Conservation (phyloP, 371 early-diverging fungal species). For the Modicella reniformis region DNA sequence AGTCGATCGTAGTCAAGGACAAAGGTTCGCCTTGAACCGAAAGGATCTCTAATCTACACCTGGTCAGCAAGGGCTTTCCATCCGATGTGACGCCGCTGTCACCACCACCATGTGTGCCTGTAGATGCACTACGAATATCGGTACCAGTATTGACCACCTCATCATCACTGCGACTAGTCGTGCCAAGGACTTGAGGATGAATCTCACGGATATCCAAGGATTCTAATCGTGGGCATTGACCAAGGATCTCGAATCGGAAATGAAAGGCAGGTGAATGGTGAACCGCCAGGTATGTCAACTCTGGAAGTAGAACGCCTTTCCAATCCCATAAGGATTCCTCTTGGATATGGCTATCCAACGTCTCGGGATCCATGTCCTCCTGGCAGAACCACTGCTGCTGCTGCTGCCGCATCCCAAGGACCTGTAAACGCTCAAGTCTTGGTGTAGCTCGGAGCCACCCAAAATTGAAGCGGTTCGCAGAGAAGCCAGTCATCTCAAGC, state of each 20-base stretch:
- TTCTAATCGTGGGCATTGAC: slow-evolving; percentile 9
- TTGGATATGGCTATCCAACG: neutral
- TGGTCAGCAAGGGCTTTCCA: neutral
- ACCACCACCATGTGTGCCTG: neutral
- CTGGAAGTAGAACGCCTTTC: neutral
- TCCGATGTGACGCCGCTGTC: neutral
- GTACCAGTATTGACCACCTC: neutral
- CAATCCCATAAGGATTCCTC: slow-evolving; percentile 8
- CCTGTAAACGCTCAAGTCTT: slow-evolving; percentile 13
- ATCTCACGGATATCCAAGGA: slow-evolving; percentile 21
- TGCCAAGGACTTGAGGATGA: neutral
- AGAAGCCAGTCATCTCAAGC: slow-evolving; percentile 12
- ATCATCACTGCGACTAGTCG: neutral
- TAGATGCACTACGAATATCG: neutral
- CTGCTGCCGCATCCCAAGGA: slow-evolving; percentile 10
- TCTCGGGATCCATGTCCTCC: neutral
- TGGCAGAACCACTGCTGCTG: too few relatives aligned
- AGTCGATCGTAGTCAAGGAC: neutral
- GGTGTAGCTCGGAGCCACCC: slow-evolving; percentile 19
- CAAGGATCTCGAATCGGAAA: slow-evolving; percentile 26
- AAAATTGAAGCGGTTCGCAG: slow-evolving; percentile 27
- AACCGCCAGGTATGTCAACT: neutral
- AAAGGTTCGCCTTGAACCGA: neutral
- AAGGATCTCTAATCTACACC: slow-evolving; percentile 7
- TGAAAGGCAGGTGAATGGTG: slow-evolving; percentile 22